Base-by-base conservation (phyloP, 306 rosid species). In the Trichosanthes cucumerina region DNA sequence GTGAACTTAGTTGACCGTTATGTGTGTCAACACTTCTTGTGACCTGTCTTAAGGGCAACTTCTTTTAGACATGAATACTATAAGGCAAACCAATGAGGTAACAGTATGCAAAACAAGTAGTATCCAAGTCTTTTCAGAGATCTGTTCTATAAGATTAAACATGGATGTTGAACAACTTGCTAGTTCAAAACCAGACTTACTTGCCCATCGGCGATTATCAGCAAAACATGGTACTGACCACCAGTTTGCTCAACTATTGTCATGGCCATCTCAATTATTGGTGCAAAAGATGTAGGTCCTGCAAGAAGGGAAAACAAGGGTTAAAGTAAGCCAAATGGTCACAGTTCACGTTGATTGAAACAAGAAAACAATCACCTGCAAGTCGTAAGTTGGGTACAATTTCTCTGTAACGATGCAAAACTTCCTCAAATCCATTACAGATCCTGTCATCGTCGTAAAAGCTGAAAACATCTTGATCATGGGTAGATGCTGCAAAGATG, bases 181-280 rank as follows among this genome's bases (percentile, higher is more conserved):
- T 38, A 21, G 19, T 24, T 70, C 12, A 7, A 24, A 41, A 44
- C 33, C 4, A 7, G 18, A 26, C 77, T 44, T n/a, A 93, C 97
- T 92, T 93, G 98, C 52, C 98, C 98, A 79, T 93, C 98, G n/a
- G 97, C 97, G 80, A 93, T 93, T 76, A 93, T 89, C 83, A 93
- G 84, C 85, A 93, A 79, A 79, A 93, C 97, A 86, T 93, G 98
- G 86, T 93, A 91, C 77, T 91, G 97, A 80, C 98, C 97, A 56
- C 92, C 88, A 69, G 97, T 90, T 83, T 91, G 84, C 87, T 93
- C 98, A 8, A 93, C 98, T 52, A 90, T 89, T 26, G 97, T 93
- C 82, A 80, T 83, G 53, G 97, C 97, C 97, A 91, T 93, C 82
- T 93, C 98, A 86, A 91, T 86, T 14, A 93, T 82, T 28, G 97